These are phyloP conservation scores for Ceratocystis colombiana DNA, from an alignment of 2,329 filamentous ascomycete genomes.

Conservation along the genomic window DNA sequence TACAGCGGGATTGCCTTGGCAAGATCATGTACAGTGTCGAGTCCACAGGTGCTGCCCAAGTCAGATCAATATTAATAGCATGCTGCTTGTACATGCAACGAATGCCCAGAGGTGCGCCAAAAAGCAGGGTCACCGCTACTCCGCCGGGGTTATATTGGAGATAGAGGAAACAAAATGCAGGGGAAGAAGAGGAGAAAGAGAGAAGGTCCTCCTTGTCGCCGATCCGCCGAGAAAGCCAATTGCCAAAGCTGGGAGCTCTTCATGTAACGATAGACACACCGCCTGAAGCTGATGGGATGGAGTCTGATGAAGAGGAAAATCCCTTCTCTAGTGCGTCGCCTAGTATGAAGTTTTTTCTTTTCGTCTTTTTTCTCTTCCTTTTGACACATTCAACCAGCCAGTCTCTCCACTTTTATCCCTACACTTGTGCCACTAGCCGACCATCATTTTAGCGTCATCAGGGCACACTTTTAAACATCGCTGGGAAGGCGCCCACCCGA, in stretches of 20 bases:
- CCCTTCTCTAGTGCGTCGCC: not conserved
- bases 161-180: conserved; percentile 5
- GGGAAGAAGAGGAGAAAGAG: not conserved
- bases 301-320: not conserved
- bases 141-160: not conserved
- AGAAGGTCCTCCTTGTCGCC: not conserved
- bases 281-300: not conserved
- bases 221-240: not conserved
- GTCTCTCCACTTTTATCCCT: not conserved
- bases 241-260: not conserved
- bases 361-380: not conserved
- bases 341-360: not conserved
- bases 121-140: conserved; percentile 12
- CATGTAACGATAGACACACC: not conserved
- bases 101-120: not conserved
- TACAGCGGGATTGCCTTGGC: no score
- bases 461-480: not conserved
- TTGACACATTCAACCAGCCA: not conserved
- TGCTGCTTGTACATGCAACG: no score
- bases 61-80: no score
- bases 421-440: not conserved
- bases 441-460: not conserved
- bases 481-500: no score
- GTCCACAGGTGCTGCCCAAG: no score
- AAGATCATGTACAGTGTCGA: no score